Evolutionary conservation across 2,329 filamentous ascomycete species (phyloP), one percentile per base, ranked within the genome.

Genomic region (Didymella exigua): DNA sequence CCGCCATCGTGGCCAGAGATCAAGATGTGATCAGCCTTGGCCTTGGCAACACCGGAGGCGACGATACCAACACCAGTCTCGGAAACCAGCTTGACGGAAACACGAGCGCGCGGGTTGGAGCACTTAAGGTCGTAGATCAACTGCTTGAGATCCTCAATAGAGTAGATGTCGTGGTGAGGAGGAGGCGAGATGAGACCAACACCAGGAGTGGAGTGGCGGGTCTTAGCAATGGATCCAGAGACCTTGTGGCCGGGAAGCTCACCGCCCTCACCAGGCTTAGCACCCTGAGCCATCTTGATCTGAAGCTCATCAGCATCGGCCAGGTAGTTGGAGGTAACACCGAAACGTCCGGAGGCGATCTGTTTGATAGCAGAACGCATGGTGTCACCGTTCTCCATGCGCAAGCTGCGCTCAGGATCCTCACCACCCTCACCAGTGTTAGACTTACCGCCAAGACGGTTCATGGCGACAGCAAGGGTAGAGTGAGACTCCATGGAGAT

Each of bases 401-500:
- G 84, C 75, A 93, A 83, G 63, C 91, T 96, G 62, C 93, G 88
- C 81, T 96, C 93, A 11, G 92, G 88, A 67, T 97, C 93, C 77
- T 98, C 93, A 78, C 93, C 93, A 84, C 93, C 93, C 79, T 98
- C 93, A 70, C 93, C 93, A 45, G 93, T 97, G 81, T 98, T 98
- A 34, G 93, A 97, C 79, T 97, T 98, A 69, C 93, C 93, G 34
- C 93, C 93, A 34, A 98, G 84, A 65, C 93, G 85, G 80, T 98
- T 98, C 93, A 98, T 96, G 62, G 93, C 93, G 51, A 98, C 89
- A 63, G 93, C 93, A 43, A 98, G 82, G 11, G 93, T 97, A 16
- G 93, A 96, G 80, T 98, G 93, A 48, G 93, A 93, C 76, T 98
- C 93, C 91, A 97, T 96, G 5, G 93, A 97, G 69, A 98, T 98